Conservation (phyloP, 805 yeast species). For the Candida boleticola region DNA sequence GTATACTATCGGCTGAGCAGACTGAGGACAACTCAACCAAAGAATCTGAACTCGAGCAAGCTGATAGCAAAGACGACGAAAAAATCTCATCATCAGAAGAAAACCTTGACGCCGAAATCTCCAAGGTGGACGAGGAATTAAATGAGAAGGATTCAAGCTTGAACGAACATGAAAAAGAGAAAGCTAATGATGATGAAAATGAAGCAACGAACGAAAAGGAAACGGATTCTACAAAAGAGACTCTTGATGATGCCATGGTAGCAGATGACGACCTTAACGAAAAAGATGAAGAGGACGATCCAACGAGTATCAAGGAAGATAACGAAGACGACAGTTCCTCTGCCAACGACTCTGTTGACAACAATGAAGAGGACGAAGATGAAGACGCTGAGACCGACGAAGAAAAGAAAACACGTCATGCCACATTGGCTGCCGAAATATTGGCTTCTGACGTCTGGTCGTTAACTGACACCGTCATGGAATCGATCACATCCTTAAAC, state of each 20-base stretch:
- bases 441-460: slow-evolving; percentile 93
- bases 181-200: slow-evolving; percentile 1
- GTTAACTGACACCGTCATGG: slow-evolving; percentile 85
- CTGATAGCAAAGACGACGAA: neutral
- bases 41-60: slow-evolving; percentile 1
- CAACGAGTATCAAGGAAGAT: slow-evolving; percentile 20
- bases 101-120: no score
- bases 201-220: slow-evolving; percentile 6
- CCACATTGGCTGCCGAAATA: slow-evolving; percentile 74
- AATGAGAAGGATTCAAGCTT: neutral
- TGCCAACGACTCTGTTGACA: slow-evolving; percentile 11
- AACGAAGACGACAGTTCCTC: slow-evolving; percentile 21
- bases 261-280: slow-evolving; percentile 7
- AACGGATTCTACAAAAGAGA: neutral
- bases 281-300: slow-evolving; percentile 4
- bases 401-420: slow-evolving; percentile 34
- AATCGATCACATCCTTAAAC: slow-evolving; percentile 59
- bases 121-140: neutral
- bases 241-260: slow-evolving; percentile 3
- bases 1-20: slow-evolving; percentile 15
- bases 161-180: neutral
- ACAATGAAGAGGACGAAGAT: slow-evolving; percentile 26
- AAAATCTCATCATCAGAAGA: no score
- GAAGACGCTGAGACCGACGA: slow-evolving; percentile 28
- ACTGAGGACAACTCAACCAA: slow-evolving; percentile 8